Base-by-base conservation (phyloP, 2,329 filamentous ascomycete genomes). In the Aureobasidium lini region DNA sequence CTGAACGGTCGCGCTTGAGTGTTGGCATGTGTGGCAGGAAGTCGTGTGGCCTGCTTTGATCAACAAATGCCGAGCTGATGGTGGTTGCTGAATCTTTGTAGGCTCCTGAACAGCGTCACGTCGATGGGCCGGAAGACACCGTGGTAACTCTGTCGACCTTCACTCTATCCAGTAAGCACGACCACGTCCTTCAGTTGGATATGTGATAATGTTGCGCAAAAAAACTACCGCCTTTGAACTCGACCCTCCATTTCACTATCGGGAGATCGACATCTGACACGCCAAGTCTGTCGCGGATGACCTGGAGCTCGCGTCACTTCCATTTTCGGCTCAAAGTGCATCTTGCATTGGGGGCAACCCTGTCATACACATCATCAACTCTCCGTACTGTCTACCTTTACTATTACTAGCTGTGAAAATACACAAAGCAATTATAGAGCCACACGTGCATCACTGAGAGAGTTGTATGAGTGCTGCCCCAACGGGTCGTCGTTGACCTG, bases 21-120 rank as follows among this genome's bases (percentile, higher is more conserved):
- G 46, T 40, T 54, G 59, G 59, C 59, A 61, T 61, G 48, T 59
- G 47, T 59, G 47, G 57, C 46, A 49, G 57, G 36, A 52, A 40
- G n/a, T 31, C 28, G 57, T 6, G 31, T 23, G 32, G 34, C 13
- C 49, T 1, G 36, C 29, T 50, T 50, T 48, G 43, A 32, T 29
- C 39, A 56, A 15, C 10, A 10, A 28, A 2, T 28, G 31, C 39
- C 52, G 52, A 56, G 40, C 31, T 46, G 40, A 29, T 23, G 23
- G 23, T 7, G 13, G 13, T 34, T 43, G 23, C 43, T 16, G n/a
- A 9, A 18, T 40, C 9, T 39, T 8, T 39, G 13, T 13, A n/a
- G 13, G 18, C 4, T 23, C 23, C n/a, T 7, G 13, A 40, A n/a
- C 15, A 23, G 15, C 10, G 13, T 16, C 18, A 8, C 9, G 39